phyloP scores from a whole-genome alignment of 2,329 filamentous ascomycete genomes.

The Trichoderma sp. region DNA sequence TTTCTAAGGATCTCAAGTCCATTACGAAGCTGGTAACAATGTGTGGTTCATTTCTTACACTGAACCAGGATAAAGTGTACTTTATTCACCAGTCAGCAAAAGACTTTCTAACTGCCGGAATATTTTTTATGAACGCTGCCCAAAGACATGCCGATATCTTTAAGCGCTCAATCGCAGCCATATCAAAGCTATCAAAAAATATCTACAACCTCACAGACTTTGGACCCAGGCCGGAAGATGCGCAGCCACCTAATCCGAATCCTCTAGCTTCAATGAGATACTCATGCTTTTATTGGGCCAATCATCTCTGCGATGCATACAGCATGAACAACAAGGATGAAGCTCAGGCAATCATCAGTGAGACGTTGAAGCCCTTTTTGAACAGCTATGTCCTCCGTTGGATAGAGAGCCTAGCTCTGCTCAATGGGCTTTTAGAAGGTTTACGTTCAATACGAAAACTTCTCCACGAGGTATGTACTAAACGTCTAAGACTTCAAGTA shows the following conservation, averaged over 20 bases:
- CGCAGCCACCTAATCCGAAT: conserved; percentile 24
- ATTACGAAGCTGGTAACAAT: background rate
- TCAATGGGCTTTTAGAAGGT: conserved; percentile 24
- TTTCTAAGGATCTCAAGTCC: background rate
- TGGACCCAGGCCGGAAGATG: conserved; percentile 31
- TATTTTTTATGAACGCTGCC: no score
- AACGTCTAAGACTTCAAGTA: background rate
- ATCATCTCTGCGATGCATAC: conserved; percentile 34
- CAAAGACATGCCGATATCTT: conserved; percentile 39
- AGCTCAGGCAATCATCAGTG: background rate
- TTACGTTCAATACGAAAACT: conserved; percentile 21
- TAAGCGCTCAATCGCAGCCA: conserved; percentile 38
- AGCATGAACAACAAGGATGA: background rate
- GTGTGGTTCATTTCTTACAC: conserved; percentile 43
- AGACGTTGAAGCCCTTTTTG: conserved; percentile 17
- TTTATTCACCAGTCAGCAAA: conserved; percentile 49
- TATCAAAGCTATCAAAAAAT: conserved; percentile 39
- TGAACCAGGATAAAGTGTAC: conserved; percentile 36
- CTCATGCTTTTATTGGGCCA: conserved; percentile 37
- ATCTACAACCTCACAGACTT: conserved; percentile 38
- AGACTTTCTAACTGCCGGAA: no score
- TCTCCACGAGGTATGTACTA: conserved; percentile 4
- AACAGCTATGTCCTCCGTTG: conserved; percentile 27
- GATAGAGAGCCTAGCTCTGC: conserved; percentile 28
- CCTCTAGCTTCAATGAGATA: conserved; percentile 31